Conservation (phyloP, 2,329 filamentous ascomycete species). For the Pseudovirgaria hyperparasitica region DNA sequence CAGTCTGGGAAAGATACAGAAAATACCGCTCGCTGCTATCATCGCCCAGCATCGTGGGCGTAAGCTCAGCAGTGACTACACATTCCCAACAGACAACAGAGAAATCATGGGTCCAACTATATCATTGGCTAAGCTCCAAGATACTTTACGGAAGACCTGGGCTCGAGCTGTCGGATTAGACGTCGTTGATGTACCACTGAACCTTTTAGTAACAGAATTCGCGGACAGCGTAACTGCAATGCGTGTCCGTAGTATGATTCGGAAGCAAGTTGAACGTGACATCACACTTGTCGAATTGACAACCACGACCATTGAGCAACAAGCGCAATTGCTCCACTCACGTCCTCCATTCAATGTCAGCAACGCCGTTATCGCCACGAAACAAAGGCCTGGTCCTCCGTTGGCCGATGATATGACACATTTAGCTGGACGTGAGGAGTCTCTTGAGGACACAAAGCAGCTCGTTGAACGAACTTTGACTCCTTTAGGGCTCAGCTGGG, state of each 20-base stretch:
- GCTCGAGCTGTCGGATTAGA: constrained; percentile 2
- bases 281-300: not conserved
- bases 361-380: no score
- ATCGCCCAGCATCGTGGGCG: constrained; percentile 17
- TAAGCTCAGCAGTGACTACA: no score
- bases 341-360: constrained; percentile 6
- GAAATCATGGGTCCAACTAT: constrained; percentile 8
- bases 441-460: constrained; percentile 11
- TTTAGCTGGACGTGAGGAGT: constrained; percentile 11
- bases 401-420: constrained; percentile 15
- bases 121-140: constrained; percentile 2
- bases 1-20: constrained; percentile 33
- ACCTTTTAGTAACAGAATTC: constrained; percentile 1
- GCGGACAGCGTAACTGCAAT: constrained; percentile 1
- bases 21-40: constrained; percentile 20
- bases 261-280: constrained; percentile 1
- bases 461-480: constrained; percentile 10
- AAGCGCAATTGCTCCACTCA: constrained; percentile 16
- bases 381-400: constrained; percentile 16
- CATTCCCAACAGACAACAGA: no score
- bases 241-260: not conserved
- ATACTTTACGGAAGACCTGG: no score
- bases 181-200: constrained; percentile 1
- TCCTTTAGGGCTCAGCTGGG: constrained; percentile 14
- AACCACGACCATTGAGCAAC: not conserved